These are phyloP conservation scores for Populus hybrid DNA, from an alignment of 441 rosid genomes.

Conservation along the genomic window DNA sequence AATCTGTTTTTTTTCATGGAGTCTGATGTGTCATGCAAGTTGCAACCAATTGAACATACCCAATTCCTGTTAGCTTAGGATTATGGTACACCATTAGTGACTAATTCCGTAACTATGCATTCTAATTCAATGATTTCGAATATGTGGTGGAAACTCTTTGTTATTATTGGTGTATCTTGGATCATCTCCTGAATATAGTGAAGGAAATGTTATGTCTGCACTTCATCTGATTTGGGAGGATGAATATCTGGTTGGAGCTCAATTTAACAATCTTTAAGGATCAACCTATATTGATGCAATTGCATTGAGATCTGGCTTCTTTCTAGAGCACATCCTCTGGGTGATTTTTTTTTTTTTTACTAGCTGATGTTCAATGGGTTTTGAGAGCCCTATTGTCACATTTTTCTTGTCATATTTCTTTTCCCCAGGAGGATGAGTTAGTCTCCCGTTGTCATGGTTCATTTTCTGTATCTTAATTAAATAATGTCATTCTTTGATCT, in stretches of 20 bases:
- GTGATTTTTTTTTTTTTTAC: neutral
- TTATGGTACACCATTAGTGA: neutral
- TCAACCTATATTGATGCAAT: neutral
- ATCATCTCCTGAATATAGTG: neutral
- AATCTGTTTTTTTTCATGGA: neutral
- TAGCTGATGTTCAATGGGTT: neutral
- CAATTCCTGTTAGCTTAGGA: neutral
- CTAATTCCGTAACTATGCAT: neutral
- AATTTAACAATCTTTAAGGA: neutral
- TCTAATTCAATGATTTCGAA: neutral
- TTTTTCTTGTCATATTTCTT: neutral
- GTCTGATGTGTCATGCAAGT: neutral
- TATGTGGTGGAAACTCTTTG: neutral
- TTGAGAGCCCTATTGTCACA: neutral
- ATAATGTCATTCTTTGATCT: neutral
- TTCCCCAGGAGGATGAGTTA: neutral
- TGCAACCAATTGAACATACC: neutral
- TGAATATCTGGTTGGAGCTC: neutral
- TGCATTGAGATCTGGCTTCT: neutral
- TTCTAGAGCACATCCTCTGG: neutral
- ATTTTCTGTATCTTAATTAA: neutral
- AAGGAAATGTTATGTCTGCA: too few relatives aligned
- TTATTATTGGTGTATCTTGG: neutral
- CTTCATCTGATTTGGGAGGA: neutral
- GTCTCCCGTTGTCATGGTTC: neutral